phyloP scores from a whole-genome alignment of 2,329 filamentous ascomycete species.

The Cryoendolithus antarcticus region DNA sequence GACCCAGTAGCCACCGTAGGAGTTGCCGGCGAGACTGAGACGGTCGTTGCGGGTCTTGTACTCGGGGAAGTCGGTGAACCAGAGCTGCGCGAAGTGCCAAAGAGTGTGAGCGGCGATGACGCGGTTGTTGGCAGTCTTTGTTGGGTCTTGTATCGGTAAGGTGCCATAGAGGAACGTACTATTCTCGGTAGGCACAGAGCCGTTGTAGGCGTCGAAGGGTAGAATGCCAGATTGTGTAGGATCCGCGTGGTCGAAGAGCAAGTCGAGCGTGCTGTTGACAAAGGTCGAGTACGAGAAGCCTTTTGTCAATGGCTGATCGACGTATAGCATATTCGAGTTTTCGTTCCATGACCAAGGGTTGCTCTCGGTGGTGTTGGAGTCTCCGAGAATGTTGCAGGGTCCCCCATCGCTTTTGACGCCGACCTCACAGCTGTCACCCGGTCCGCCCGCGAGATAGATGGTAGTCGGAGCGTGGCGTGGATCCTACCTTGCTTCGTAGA shows the following conservation, averaged over 20 bases:
- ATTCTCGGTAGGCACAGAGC: slow-evolving; percentile 9
- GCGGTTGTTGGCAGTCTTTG: slow-evolving; percentile 9
- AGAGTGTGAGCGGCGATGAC: slow-evolving; percentile 28
- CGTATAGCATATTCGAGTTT: slow-evolving; percentile 28
- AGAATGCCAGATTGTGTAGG: slow-evolving; percentile 18
- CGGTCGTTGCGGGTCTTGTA: slow-evolving; percentile 8
- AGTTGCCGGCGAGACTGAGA: slow-evolving; percentile 13
- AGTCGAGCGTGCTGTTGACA: slow-evolving; percentile 47
- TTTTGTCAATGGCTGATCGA: slow-evolving; percentile 37
- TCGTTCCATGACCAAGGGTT: slow-evolving; percentile 36
- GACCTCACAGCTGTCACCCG: slow-evolving; percentile 31
- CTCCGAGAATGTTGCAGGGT: slow-evolving; percentile 29
- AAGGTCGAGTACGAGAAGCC: slow-evolving; percentile 53
- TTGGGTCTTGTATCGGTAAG: slow-evolving; percentile 9
- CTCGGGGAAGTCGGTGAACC: slow-evolving; percentile 14
- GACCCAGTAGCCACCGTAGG: slow-evolving; percentile 46
- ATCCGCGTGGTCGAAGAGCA: slow-evolving; percentile 25
- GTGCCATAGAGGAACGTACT: slow-evolving; percentile 13
- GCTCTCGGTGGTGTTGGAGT: slow-evolving; percentile 29
- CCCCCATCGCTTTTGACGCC: slow-evolving; percentile 45
- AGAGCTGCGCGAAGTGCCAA: slow-evolving; percentile 51
- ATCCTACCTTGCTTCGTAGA: slow-evolving; percentile 10
- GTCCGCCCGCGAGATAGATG: slow-evolving; percentile 42
- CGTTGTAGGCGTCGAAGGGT: slow-evolving; percentile 7
- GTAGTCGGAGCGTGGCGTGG: slow-evolving; percentile 10